These are phyloP conservation scores for Aleurites moluccanus DNA, from an alignment of 441 rosid genomes.

Conservation along the genomic window DNA sequence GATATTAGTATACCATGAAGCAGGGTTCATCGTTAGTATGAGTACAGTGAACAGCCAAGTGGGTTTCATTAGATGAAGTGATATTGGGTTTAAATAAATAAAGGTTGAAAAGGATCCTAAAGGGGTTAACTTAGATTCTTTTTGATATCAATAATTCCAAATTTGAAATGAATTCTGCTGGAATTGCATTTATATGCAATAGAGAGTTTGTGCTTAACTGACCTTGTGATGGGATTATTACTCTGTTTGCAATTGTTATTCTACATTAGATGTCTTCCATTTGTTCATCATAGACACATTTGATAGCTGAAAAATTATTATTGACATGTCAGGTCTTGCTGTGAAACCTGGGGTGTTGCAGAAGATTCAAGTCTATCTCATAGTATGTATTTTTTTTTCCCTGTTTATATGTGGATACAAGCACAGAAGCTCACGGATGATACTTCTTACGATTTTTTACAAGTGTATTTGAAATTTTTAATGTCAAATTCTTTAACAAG, in stretches of 20 bases:
- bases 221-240: background rate
- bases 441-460: constrained; percentile 15
- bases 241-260: background rate
- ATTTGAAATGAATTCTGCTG: background rate
- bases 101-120: background rate
- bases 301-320: constrained; percentile 1
- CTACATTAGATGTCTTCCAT: background rate
- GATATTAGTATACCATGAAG: constrained; percentile 3
- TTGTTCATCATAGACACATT: background rate
- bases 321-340: constrained; percentile 61
- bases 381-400: constrained; percentile 41
- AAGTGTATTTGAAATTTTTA: constrained; percentile 30
- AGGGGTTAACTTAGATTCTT: background rate
- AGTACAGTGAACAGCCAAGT: background rate
- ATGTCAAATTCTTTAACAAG: constrained; percentile 43
- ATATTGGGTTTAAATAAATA: background rate
- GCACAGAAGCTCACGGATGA: background rate
- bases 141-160: constrained; percentile 1
- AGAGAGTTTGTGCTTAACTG: background rate
- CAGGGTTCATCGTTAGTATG: too few species aligned
- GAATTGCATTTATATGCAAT: background rate
- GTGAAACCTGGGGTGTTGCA: constrained; percentile 76
- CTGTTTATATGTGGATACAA: background rate
- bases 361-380: constrained; percentile 52
- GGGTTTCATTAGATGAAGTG: background rate